phyloP scores from a whole-genome alignment of 176 grass and related monocot species.

The Musa schizocarpa region DNA sequence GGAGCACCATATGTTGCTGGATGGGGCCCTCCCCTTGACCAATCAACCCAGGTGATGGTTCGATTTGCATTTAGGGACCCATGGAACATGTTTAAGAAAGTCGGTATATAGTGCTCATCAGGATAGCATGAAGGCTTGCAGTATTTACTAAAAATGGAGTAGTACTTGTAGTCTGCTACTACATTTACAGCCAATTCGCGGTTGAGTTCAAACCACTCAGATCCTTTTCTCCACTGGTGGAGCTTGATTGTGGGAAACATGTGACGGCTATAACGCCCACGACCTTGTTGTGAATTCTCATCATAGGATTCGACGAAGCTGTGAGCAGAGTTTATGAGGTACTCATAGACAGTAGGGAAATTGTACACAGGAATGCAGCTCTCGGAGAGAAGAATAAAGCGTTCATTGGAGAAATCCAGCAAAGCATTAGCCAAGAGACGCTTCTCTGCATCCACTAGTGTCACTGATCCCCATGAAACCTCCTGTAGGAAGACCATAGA shows the following conservation, averaged over 20 bases:
- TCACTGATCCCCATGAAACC: conserved; percentile 12
- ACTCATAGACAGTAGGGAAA: conserved; percentile 1
- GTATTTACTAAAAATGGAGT: conserved; percentile 1
- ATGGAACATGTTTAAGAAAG: conserved; percentile 19
- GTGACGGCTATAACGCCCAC: conserved; percentile 4
- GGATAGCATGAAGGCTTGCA: conserved; percentile 19
- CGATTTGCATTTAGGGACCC: conserved; percentile 1
- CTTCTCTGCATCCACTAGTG: conserved; percentile 12
- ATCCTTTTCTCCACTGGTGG: conserved; percentile 15
- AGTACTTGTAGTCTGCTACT: conserved; percentile 12
- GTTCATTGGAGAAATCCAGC: conserved; percentile 18
- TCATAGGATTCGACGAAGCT: conserved; percentile 8
- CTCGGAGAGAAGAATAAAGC: conserved; percentile 15
- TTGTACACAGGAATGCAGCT: conserved; percentile 12
- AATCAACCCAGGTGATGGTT: conserved; percentile 10
- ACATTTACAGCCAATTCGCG: conserved; percentile 10
- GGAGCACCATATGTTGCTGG: conserved; percentile 13
- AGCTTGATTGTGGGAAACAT: conserved; percentile 8
- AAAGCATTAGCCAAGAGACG: conserved; percentile 18
- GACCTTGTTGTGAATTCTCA: background rate
- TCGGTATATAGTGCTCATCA: conserved; percentile 17
- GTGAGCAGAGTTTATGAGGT: conserved; percentile 2
- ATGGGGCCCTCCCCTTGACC: conserved; percentile 15
- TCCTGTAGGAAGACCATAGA: background rate
- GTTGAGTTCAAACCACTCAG: conserved; percentile 18